Evolutionary conservation across 352 stramenopile genomes (phyloP).

Genomic region (Globisporangium heterothallicum): DNA sequence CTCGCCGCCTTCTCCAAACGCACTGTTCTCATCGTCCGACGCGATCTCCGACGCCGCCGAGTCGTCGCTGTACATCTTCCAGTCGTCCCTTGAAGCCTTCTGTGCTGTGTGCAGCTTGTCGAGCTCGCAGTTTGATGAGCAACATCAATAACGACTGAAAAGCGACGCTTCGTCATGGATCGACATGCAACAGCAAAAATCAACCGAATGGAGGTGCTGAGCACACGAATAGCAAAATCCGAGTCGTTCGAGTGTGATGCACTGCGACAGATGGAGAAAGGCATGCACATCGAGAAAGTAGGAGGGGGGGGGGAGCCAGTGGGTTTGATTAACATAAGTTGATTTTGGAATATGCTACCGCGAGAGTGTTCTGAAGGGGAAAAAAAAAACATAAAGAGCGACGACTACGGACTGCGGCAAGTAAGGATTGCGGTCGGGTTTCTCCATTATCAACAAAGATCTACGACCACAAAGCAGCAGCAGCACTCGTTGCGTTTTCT

Average conservation of each 20-base stretch:
- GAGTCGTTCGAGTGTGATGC: no score
- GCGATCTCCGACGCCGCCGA: constrained; percentile 60
- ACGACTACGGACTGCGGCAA: constrained; percentile 12
- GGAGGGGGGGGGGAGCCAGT: constrained; percentile 3
- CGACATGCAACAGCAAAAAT: no score
- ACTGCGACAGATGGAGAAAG: no score
- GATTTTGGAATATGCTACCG: constrained; percentile 47
- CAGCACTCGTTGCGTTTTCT: background rate
- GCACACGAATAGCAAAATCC: no score
- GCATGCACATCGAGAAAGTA: no score
- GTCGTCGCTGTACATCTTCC: constrained; percentile 71
- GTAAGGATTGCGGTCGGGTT: no score
- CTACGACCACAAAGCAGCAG: background rate
- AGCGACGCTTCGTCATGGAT: no score
- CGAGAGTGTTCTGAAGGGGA: constrained; percentile 11
- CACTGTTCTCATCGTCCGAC: constrained; percentile 32
- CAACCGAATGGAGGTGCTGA: no score
- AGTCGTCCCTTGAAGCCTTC: no score
- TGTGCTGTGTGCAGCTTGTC: no score
- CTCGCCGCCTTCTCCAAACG: constrained; percentile 32
- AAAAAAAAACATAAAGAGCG: constrained; percentile 12
- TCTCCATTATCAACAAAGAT: background rate
- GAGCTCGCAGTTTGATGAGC: no score
- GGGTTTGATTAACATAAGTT: constrained; percentile 44
- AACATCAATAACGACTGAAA: no score